Evolutionary conservation across 768 basidiomycete species (phyloP), one percentile per base, ranked within the genome.

Genomic region (Xerocomus brunneocitrinus): DNA sequence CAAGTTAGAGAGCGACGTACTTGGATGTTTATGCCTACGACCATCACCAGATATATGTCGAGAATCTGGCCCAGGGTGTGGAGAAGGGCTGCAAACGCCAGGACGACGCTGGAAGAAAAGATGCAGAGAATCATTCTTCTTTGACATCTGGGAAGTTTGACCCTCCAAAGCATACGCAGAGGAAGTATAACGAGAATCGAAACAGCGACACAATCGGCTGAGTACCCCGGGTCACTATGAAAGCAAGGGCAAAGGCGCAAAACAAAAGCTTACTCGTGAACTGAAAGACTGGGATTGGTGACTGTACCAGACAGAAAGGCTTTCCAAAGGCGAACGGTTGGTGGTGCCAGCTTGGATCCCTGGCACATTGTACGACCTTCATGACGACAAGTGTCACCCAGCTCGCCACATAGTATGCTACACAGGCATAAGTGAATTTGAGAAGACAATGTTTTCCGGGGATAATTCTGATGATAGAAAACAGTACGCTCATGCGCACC

Each of bases 111-210:
- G 10, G 62, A 65, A 31, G 61, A 52, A 16, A 65, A 59, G 22
- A 57, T 47, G n/a, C 28, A 52, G 32, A 65, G 58, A 27, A 65
- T 63, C 64, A 63, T 65, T 36, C 64, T 52, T n/a, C 49, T 53
- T 40, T 65, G 59, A 24, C 57, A 41, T 39, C 4, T 50, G 2
- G 64, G 64, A 13, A 63, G 42, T 34, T 58, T 63, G 22, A 65
- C 47, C 43, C 42, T 56, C 61, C 64, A 63, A 2, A 65, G 53
- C 53, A 65, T 55, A 5, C 53, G 45, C 3, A 65, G 30, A 28
- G 64, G 64, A 22, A 65, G 44, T 0, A 46, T 51, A 10, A 65
- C 53, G 3, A 66, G 54, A 25, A 65, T 56, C 5, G 25, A 47
- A 30, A 56, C 47, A 2, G 59, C 27, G 5, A 63, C 6, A 50